These are phyloP conservation scores for Quercus aquifolioides DNA, from an alignment of 306 rosid species.

Conservation along the genomic window DNA sequence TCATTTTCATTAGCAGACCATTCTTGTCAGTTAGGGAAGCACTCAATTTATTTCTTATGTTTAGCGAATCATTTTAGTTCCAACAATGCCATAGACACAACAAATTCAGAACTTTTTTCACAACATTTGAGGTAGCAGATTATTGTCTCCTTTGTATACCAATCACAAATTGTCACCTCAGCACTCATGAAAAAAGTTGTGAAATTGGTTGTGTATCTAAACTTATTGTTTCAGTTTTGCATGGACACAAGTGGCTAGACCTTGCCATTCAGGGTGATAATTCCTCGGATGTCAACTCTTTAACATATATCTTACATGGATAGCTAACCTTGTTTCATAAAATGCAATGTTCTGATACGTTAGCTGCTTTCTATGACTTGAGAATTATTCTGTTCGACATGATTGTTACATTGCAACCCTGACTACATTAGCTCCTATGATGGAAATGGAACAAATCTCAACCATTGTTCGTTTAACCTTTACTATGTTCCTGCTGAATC, in stretches of 20 bases:
- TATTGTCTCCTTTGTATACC: no score
- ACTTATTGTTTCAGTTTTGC: background rate
- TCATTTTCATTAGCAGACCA: background rate
- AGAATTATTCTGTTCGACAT: background rate
- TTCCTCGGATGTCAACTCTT: background rate
- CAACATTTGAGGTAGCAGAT: no score
- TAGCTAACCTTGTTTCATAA: background rate
- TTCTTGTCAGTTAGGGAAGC: background rate
- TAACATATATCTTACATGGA: background rate
- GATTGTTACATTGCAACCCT: no score
- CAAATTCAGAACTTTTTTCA: no score
- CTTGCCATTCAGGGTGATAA: background rate
- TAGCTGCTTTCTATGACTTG: background rate
- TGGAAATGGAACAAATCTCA: no score
- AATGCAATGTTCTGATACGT: background rate
- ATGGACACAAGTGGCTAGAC: background rate
- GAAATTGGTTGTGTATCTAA: no score
- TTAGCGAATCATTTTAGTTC: background rate
- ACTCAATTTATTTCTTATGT: background rate
- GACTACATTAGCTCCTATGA: no score
- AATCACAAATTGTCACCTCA: no score
- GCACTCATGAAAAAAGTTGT: no score
- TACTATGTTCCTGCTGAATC: no score
- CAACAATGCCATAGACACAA: no score
- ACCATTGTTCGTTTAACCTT: no score